Conservation (phyloP, 371 early-diverging fungal genomes). For the Phascolomyces articulosus region DNA sequence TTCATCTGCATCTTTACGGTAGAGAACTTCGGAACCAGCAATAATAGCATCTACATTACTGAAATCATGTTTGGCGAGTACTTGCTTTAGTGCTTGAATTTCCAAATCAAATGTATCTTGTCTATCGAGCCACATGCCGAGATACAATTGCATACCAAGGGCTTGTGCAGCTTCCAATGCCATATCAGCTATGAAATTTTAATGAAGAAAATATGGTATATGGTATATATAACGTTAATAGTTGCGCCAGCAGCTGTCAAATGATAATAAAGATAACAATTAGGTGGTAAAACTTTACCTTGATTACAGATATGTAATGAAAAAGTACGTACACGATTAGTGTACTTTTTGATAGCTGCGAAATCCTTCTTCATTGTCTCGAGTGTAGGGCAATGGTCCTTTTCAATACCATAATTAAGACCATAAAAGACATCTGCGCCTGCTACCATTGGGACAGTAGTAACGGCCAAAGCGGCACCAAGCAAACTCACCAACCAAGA, state of each 20-base stretch:
- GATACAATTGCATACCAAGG: conserved; percentile 56
- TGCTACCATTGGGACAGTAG: background rate
- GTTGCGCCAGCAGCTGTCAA: too few species aligned
- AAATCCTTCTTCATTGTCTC: conserved; percentile 54
- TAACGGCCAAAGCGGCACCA: conserved; percentile 1
- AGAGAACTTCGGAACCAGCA: conserved; percentile 67
- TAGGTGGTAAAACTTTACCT: conserved; percentile 50
- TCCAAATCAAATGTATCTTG: conserved; percentile 54
- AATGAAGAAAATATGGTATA: background rate
- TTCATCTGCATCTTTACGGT: conserved; percentile 54
- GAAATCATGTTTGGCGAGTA: conserved; percentile 32
- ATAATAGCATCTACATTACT: conserved; percentile 56
- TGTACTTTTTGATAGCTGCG: conserved; percentile 42
- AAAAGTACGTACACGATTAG: conserved; percentile 60
- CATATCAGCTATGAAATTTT: conserved; percentile 22
- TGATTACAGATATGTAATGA: conserved; percentile 56
- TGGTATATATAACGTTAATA: too few species aligned
- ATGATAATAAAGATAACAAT: too few species aligned
- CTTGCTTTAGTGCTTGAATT: conserved; percentile 43
- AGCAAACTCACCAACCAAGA: background rate
- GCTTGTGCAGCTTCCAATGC: conserved; percentile 61
- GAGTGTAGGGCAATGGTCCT: conserved; percentile 53
- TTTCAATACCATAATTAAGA: conserved; percentile 61
- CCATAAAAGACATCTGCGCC: conserved; percentile 44
- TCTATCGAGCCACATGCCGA: conserved; percentile 67